These are phyloP conservation scores for Mycena leptocephala DNA, from an alignment of 768 basidiomycete species.

Conservation along the genomic window DNA sequence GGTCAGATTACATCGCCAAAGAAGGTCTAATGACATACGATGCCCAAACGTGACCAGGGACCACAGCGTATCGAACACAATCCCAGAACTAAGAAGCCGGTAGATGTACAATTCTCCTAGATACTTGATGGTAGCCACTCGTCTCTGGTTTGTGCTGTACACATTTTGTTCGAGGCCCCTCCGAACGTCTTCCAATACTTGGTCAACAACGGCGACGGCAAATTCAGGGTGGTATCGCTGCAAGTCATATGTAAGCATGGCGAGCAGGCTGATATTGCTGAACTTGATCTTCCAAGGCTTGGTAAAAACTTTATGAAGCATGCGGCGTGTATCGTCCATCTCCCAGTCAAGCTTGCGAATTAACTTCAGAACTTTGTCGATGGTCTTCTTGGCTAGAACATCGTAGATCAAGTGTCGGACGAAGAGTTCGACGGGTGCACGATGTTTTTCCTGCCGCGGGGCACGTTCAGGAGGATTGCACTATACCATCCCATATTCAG, in stretches of 20 bases:
- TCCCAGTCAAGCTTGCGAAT: constrained; percentile 98
- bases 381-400: constrained; percentile 92
- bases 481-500: constrained; percentile 55
- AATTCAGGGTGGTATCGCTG: constrained; percentile 95
- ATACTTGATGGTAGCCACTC: constrained; percentile 94
- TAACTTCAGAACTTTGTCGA: constrained; percentile 96
- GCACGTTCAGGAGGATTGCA: constrained; percentile 97
- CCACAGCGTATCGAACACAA: constrained; percentile 97
- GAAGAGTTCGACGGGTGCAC: constrained; percentile 92
- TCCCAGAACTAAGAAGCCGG: constrained; percentile 87
- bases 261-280: constrained; percentile 88
- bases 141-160: constrained; percentile 95
- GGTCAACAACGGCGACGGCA: constrained; percentile 90
- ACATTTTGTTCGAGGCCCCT: constrained; percentile 94
- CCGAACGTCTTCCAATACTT: constrained; percentile 94
- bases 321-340: constrained; percentile 71
- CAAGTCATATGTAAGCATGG: constrained; percentile 96
- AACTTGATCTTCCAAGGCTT: constrained; percentile 99
- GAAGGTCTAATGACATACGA: constrained; percentile 70
- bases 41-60: constrained; percentile 96
- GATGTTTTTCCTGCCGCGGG: constrained; percentile 88
- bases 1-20: constrained; percentile 23
- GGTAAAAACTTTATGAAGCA: constrained; percentile 92
- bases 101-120: constrained; percentile 98
- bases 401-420: constrained; percentile 96